Evolutionary conservation across 2,329 filamentous ascomycete species (phyloP), one percentile per base, ranked within the genome.

Genomic region (Aspergillus intermedius): DNA sequence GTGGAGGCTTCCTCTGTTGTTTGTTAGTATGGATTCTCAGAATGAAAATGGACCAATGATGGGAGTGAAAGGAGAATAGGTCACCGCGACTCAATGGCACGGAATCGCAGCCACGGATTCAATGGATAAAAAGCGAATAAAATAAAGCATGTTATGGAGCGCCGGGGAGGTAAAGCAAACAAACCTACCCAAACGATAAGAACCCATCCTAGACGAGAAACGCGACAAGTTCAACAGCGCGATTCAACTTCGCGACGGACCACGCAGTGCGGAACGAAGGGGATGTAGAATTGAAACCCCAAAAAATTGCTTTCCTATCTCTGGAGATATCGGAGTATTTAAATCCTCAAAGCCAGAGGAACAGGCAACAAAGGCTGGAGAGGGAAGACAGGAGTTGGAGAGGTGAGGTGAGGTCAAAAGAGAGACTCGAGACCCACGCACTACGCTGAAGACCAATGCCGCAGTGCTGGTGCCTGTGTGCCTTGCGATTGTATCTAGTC

Each of bases 1-100:
- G 79, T 86, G 42, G 76, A 71, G n/a, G 86, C 80, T 28, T 85
- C 58, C 67, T 95, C 90, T 94, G 61, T 45, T 30, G 7, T 41
- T 23, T 9, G 22, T 60, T 51, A 61, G 53, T 39, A 44, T 43
- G 34, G 13, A 39, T 8, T 30, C 21, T 46, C 4, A 10, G 4
- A 10, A 12, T 12, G 10, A 9, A 12, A 12, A 30, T 30, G 25
- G 9, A 30, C 9, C 25, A 30, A 30, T 12, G 25, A 9, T 4
- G 9, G 25, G 25, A 12, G 10, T 30, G 3, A 12, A 30, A 30
- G 9, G 25, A 30, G 1, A 30, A 30, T 9, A 12, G 9, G 25
- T 12, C 10, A 30, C 25, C 25, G 25, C 25, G 4, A 30, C 25
- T 30, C 25, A 28, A 4, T 9, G 1, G 25, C 25, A 28, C 9